Conservation (phyloP, 2,329 filamentous ascomycete genomes). For the Nothomitra cinnamomea region DNA sequence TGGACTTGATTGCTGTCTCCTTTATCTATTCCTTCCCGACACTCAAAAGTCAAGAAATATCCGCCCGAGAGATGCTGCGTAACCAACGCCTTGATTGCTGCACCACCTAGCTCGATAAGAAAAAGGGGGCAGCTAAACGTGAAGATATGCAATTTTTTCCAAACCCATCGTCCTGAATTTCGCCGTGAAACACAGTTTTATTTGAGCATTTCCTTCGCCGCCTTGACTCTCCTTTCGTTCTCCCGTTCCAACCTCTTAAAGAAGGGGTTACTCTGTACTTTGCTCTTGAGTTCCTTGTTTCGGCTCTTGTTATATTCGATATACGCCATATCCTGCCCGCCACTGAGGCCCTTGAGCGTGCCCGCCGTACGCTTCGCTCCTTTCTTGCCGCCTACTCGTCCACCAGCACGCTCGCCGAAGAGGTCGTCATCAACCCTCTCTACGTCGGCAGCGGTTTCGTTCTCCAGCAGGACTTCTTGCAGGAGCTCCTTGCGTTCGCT, state of each 20-base stretch:
- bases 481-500: slow-evolving; percentile 72
- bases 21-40: too few species aligned
- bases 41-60: too few species aligned
- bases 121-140: too few species aligned
- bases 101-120: too few species aligned
- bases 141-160: too few species aligned
- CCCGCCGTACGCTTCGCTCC: slow-evolving; percentile 65
- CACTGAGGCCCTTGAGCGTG: slow-evolving; percentile 68
- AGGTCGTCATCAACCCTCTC: slow-evolving; percentile 55
- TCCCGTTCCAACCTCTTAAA: slow-evolving; percentile 25
- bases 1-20: too few species aligned
- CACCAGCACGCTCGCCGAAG: slow-evolving; percentile 37
- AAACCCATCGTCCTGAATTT: too few species aligned
- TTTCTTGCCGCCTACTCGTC: slow-evolving; percentile 31
- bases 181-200: too few species aligned
- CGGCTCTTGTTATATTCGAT: slow-evolving; percentile 29
- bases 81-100: too few species aligned
- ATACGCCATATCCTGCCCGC: slow-evolving; percentile 93
- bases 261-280: slow-evolving; percentile 25
- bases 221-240: slow-evolving; percentile 16
- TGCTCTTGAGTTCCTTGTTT: slow-evolving; percentile 29
- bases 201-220: neutral
- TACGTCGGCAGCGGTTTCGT: slow-evolving; percentile 54
- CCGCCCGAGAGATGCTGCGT: too few species aligned
- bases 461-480: slow-evolving; percentile 76